A percentile compares a stretch with the other conserved stretches of the same genome.
Evolutionary conservation across 2,329 filamentous ascomycete species (phyloP).

Genomic region (Hortaea werneckii): DNA sequence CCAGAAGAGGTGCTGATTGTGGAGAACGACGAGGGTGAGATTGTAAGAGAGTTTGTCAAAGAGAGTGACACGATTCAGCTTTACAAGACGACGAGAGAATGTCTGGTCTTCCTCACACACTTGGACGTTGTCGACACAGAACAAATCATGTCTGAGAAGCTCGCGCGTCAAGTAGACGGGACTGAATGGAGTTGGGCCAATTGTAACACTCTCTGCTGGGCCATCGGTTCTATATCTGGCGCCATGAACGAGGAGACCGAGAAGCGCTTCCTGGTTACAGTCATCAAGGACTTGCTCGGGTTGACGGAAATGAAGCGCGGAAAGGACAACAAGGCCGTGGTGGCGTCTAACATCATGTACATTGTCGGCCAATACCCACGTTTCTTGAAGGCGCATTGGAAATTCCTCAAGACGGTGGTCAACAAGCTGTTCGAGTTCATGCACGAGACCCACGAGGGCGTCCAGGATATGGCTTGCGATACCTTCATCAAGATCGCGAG

Average conservation of each 20-base stretch:
- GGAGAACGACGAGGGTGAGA: constrained; percentile 99
- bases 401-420: constrained; percentile 98
- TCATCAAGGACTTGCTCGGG: constrained; percentile 95
- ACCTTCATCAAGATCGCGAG: constrained; percentile 99
- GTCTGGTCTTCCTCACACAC: constrained; percentile 92
- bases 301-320: constrained; percentile 98
- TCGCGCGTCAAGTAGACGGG: constrained; percentile 88
- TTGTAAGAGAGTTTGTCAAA: constrained; percentile 97
- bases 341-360: constrained; percentile 99
- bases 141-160: constrained; percentile 98
- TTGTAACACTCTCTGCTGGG: constrained; percentile 99
- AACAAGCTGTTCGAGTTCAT: constrained; percentile 99
- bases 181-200: constrained; percentile 99
- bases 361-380: constrained; percentile 98
- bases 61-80: constrained; percentile 98
- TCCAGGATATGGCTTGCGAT: constrained; percentile 99
- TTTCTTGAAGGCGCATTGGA: constrained; percentile 98
- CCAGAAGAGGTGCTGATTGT: constrained; percentile 97
- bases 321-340: constrained; percentile 98
- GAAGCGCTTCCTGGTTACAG: constrained; percentile 94
- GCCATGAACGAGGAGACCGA: constrained; percentile 99
- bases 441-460: constrained; percentile 98
- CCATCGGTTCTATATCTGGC: constrained; percentile 94
- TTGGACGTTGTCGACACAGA: constrained; percentile 95
- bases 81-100: constrained; percentile 98